Conservation (phyloP, 306 rosid genomes). For the Pueraria montana region DNA sequence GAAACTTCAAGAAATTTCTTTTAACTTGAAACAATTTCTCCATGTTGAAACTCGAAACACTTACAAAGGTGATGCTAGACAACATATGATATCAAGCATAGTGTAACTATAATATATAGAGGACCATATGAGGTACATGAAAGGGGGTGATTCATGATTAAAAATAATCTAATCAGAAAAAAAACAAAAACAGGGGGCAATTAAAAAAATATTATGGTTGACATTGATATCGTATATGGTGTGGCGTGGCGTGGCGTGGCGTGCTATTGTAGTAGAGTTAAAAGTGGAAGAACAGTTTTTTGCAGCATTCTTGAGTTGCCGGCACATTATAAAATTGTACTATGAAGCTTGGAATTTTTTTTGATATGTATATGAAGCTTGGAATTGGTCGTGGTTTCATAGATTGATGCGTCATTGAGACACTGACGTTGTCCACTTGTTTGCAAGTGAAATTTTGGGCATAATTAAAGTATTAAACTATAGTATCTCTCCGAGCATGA, state of each 20-base stretch:
- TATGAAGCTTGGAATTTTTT: constrained; percentile 12
- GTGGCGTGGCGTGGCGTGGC: constrained; percentile 31
- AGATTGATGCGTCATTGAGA: constrained; percentile 5
- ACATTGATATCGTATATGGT: constrained; percentile 1
- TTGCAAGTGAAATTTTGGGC: background rate
- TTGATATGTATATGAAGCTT: background rate
- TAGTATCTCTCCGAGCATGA: background rate
- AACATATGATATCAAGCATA: background rate
- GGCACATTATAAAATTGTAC: constrained; percentile 43
- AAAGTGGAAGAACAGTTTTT: background rate
- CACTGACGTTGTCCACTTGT: constrained; percentile 39
- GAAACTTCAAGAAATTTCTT: constrained; percentile 50
- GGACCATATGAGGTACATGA: constrained; percentile 9
- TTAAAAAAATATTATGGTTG: constrained; percentile 52
- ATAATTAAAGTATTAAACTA: too few relatives aligned
- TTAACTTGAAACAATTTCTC: constrained; percentile 51
- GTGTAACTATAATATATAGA: background rate
- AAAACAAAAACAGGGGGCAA: background rate
- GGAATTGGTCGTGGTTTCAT: constrained; percentile 38
- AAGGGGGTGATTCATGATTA: background rate
- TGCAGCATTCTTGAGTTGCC: constrained; percentile 43
- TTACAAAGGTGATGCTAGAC: background rate
- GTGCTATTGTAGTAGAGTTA: constrained; percentile 28
- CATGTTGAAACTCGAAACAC: constrained; percentile 42
- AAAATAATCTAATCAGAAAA: background rate